Percentiles rank a stretch among this genome's conserved stretches.
Evolutionary conservation across 192 early-diverging fungal genomes (phyloP).

Genomic region (Phycomyces blakesleeanus): DNA sequence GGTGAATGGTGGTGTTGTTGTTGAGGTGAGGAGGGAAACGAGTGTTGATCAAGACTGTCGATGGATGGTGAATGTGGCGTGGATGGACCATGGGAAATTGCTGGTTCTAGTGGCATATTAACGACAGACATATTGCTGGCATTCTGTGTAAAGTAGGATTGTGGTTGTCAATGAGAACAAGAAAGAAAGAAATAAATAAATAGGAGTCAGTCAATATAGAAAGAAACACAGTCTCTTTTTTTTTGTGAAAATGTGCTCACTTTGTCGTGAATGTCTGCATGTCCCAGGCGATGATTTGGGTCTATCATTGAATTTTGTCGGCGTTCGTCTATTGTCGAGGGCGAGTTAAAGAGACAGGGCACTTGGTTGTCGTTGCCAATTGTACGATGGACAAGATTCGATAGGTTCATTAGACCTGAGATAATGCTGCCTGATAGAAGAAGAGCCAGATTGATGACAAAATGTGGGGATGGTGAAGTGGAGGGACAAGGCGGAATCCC

Average conservation of each 20-base stretch:
- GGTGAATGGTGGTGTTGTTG: not conserved
- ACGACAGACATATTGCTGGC: not conserved
- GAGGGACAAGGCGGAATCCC: not conserved
- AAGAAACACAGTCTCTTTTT: too few species aligned
- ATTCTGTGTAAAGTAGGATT: too few species aligned
- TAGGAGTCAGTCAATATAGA: too few species aligned
- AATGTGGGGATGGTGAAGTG: not conserved
- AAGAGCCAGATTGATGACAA: not conserved
- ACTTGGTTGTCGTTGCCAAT: conserved; percentile 7
- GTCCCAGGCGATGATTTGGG: not conserved
- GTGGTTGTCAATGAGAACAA: too few species aligned
- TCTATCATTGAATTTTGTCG: not conserved
- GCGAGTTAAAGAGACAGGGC: not conserved
- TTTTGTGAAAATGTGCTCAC: not conserved
- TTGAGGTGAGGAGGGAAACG: not conserved
- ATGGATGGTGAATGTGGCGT: conserved; percentile 3
- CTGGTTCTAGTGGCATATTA: not conserved
- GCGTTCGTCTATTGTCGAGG: not conserved
- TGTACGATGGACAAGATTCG: conserved; percentile 26
- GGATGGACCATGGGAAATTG: not conserved
- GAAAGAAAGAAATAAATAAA: too few species aligned
- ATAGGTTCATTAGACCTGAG: conserved; percentile 19
- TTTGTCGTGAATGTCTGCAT: not conserved
- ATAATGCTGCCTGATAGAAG: too few species aligned
- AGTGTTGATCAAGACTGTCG: not conserved